Evolutionary conservation across 306 rosid species (phyloP).

Genomic region (Glycine soja): DNA sequence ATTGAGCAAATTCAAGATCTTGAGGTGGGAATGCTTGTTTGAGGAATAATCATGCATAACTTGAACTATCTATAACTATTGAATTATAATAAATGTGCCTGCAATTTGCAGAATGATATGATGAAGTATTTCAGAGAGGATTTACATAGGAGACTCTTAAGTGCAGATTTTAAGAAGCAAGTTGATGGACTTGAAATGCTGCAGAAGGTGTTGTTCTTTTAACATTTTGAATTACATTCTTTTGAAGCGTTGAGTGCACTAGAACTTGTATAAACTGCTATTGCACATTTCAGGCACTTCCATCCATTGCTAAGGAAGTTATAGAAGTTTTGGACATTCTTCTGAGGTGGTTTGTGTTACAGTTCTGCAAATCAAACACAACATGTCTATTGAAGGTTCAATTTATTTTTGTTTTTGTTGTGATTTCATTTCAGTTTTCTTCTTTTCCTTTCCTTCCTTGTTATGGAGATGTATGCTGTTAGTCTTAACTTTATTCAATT

Average conservation of each 20-base stretch:
- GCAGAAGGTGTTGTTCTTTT: conserved; percentile 73
- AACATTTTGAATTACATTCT: conserved; percentile 14
- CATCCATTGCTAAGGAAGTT: conserved; percentile 78
- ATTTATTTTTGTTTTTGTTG: conserved; percentile 12
- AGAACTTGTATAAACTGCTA: conserved; percentile 21
- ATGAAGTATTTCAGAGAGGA: conserved; percentile 95
- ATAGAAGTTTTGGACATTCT: conserved; percentile 94
- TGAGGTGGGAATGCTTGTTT: conserved; percentile 65
- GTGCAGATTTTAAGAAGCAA: conserved; percentile 96
- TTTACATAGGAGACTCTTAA: conserved; percentile 89
- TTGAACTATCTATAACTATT: conserved; percentile 35
- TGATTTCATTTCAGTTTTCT: neutral
- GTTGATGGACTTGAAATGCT: conserved; percentile 95
- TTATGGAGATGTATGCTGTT: neutral
- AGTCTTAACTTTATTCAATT: conserved; percentile 16
- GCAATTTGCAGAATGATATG: conserved; percentile 81
- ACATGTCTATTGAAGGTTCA: conserved; percentile 92
- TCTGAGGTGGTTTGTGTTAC: conserved; percentile 92
- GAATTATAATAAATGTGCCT: conserved; percentile 37
- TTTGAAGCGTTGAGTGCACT: conserved; percentile 25
- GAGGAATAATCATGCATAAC: conserved; percentile 23
- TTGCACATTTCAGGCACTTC: conserved; percentile 76
- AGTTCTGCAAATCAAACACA: conserved; percentile 98
- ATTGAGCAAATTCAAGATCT: conserved; percentile 97
- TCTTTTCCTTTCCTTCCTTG: conserved; percentile 6